Base-by-base conservation (phyloP, 306 rosid species). In the Lathyrus sativus region DNA sequence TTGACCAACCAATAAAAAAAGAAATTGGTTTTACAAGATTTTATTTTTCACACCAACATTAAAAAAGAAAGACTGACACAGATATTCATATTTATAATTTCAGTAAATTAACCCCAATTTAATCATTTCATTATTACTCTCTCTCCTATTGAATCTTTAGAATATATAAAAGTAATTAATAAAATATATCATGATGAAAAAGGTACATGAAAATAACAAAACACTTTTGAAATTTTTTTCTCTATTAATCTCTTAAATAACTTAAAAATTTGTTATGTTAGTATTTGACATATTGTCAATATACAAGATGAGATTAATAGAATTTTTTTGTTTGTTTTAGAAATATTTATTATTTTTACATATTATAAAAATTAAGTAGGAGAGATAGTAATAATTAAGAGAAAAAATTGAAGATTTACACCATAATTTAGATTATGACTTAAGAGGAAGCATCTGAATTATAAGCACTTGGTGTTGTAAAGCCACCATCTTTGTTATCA, bases 1-100 rank as follows among this genome's bases (percentile, higher is more conserved):
- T 54, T 48, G 71, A 61, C 48, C 58, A 63, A 69, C 71, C 85
- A 46, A 17, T 4, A 11, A 35, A 68, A 80, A 81, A 73, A 54
- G 0, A 51, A 14, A 61, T 39, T 6, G 79, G 65, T 56, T 39
- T 49, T 2, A 18, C 76, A 72, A 66, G 62, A 70, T 26, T 35
- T 63, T 72, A 49, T 72, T 51, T 2, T 26, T 33, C 60, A 72
- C 71, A 39, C 31, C 31, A 53, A 53, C 8, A 53, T 11, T 70
- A 50, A 65, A 70, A 65, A 54, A 62, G 8, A n/a, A 24, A 1
- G 26, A 2, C 2, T 24, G 58, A 80, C 58, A 49, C 7, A 9
- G 5, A 67, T 43, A 45, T 35, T 55, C 50, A 45, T 53, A n/a
- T 31, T 38, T 41, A 54, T 53, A 22, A 53, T 53, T 54, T 54